phyloP scores from a whole-genome alignment of 2,329 filamentous ascomycete species.

The Thielaviopsis ethacetica region DNA sequence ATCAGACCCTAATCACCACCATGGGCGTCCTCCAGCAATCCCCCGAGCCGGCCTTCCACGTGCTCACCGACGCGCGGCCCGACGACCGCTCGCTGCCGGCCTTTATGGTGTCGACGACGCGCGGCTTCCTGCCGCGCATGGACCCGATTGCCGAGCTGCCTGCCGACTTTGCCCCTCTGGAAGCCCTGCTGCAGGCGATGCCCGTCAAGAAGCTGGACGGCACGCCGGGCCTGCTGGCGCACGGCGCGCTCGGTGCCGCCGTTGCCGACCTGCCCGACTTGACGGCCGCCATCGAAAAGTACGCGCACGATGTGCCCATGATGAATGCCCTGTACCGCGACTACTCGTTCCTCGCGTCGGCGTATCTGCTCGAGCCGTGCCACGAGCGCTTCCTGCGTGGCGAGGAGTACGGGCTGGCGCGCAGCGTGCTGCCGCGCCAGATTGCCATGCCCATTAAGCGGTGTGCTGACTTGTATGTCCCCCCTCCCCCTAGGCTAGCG shows the following conservation, averaged over 20 bases:
- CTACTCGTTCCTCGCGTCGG: conserved; percentile 79
- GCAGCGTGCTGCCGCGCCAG: conserved; percentile 54
- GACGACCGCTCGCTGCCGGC: conserved; percentile 48
- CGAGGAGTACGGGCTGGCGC: conserved; percentile 61
- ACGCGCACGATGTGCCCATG: conserved; percentile 54
- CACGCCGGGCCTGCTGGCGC: conserved; percentile 59
- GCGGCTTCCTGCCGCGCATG: conserved; percentile 57
- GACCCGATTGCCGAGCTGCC: conserved; percentile 50
- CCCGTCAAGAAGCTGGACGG: conserved; percentile 63
- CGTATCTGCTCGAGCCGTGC: conserved; percentile 83
- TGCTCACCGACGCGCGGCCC: conserved; percentile 46
- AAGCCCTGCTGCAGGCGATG: conserved; percentile 58
- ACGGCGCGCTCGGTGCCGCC: conserved; percentile 56
- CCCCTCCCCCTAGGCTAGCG: too few species aligned
- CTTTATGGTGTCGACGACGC: conserved; percentile 63
- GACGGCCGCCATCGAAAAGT: conserved; percentile 54
- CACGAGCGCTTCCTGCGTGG: conserved; percentile 57
- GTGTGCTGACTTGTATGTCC: conserved; percentile 74
- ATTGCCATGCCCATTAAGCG: conserved; percentile 70
- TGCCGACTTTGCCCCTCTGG: conserved; percentile 53
- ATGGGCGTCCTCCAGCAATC: conserved; percentile 9
- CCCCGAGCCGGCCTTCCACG: conserved; percentile 31
- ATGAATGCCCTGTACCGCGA: conserved; percentile 82
- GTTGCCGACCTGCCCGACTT: conserved; percentile 65
- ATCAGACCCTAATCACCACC: conserved; percentile 2